A percentile compares a stretch with the other conserved stretches of the same genome.
phyloP scores from a whole-genome alignment of 2,329 filamentous ascomycete genomes.

The Apiospora malaysiana region DNA sequence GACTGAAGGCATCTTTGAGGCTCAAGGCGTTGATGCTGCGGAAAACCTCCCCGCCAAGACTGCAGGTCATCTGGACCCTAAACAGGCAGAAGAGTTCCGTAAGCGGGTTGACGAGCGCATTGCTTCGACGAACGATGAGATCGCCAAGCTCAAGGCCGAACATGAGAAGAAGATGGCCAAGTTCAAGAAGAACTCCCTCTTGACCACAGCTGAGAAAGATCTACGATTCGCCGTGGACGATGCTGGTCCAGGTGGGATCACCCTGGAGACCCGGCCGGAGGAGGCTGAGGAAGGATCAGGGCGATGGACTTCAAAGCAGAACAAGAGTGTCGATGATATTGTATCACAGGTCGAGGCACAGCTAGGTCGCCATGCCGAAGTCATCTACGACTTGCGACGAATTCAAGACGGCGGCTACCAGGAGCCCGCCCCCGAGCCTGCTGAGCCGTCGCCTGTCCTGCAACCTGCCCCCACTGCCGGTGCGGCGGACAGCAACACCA shows the following conservation, averaged over 20 bases:
- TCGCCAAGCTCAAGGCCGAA: conserved; percentile 80
- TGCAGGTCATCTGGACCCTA: conserved; percentile 72
- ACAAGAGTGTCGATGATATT: conserved; percentile 72
- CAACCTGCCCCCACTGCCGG: conserved; percentile 27
- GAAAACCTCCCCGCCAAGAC: conserved; percentile 59
- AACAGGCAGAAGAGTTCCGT: conserved; percentile 83
- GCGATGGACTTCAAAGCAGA: conserved; percentile 47
- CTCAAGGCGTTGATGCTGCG: conserved; percentile 56
- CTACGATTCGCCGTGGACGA: conserved; percentile 71
- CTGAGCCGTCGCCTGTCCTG: conserved; percentile 38
- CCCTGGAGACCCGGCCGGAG: conserved; percentile 63
- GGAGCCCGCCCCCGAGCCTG: conserved; percentile 57
- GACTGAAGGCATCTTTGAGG: conserved; percentile 85
- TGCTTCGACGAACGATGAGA: conserved; percentile 76
- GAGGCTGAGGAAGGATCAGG: conserved; percentile 54
- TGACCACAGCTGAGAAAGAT: conserved; percentile 78
- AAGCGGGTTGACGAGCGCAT: conserved; percentile 77
- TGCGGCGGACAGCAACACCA: conserved; percentile 35
- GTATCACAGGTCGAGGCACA: conserved; percentile 75
- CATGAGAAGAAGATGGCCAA: conserved; percentile 79
- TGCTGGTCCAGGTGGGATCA: conserved; percentile 65
- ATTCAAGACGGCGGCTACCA: conserved; percentile 81
- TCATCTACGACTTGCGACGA: conserved; percentile 69
- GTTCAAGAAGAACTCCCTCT: conserved; percentile 71
- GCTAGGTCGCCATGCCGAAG: conserved; percentile 69